Conservation (phyloP, 2,329 filamentous ascomycete genomes). For the Grosmannia huntii region DNA sequence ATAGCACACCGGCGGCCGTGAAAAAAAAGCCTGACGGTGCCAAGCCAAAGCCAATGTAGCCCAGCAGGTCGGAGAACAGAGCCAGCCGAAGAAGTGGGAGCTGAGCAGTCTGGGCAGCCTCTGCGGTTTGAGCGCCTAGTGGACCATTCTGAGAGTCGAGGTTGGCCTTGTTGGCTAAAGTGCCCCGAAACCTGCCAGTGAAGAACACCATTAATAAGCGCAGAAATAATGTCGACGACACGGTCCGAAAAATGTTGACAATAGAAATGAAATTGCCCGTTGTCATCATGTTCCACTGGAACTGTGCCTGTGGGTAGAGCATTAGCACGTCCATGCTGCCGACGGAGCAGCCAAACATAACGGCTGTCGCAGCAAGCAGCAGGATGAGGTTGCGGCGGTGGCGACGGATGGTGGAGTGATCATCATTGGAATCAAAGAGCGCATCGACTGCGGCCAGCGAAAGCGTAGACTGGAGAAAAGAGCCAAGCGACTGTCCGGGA, state of each 20-base stretch:
- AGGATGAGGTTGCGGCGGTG: background rate
- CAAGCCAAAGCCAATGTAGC: background rate
- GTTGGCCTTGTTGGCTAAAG: background rate
- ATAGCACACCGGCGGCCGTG: background rate
- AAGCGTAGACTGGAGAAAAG: background rate
- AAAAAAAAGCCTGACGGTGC: background rate
- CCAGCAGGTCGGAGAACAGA: background rate
- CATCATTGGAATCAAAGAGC: background rate
- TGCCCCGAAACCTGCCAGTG: background rate
- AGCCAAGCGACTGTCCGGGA: background rate
- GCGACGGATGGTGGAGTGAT: background rate
- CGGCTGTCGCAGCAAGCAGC: background rate
- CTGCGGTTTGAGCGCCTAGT: background rate
- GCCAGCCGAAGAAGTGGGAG: background rate
- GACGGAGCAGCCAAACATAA: background rate
- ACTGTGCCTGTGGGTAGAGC: conserved; percentile 1
- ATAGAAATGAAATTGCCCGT: background rate
- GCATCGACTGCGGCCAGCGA: background rate
- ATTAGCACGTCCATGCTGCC: conserved; percentile 3
- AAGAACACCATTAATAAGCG: background rate
- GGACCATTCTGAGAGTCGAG: no score
- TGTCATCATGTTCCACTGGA: background rate
- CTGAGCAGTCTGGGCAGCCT: background rate
- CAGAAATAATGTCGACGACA: background rate
- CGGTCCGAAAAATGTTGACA: background rate